These are phyloP conservation scores for Cytospora mali DNA, from an alignment of 2,329 filamentous ascomycete species.

Conservation along the genomic window DNA sequence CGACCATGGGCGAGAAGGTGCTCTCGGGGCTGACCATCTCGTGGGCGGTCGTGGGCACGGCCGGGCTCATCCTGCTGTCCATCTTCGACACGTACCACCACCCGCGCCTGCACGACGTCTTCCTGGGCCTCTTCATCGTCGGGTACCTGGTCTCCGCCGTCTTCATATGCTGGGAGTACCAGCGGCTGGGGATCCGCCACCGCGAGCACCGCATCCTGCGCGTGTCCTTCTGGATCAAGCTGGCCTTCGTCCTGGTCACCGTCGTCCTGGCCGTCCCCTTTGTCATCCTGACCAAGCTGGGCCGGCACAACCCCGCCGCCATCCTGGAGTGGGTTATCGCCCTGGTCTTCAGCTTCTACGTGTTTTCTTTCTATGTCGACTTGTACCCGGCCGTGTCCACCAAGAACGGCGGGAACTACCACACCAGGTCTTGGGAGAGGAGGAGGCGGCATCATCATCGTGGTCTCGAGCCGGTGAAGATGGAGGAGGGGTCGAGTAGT, in stretches of 20 bases:
- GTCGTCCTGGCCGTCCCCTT: slow-evolving; percentile 75
- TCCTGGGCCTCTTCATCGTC: slow-evolving; percentile 79
- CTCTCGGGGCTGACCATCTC: slow-evolving; percentile 64
- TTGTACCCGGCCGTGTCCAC: slow-evolving; percentile 76
- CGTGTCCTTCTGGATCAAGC: slow-evolving; percentile 84
- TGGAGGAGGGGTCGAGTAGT: slow-evolving; percentile 23
- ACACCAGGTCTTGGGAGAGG: slow-evolving; percentile 21
- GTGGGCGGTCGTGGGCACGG: slow-evolving; percentile 73
- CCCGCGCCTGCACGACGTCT: slow-evolving; percentile 69
- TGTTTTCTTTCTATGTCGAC: slow-evolving; percentile 85
- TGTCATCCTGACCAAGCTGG: slow-evolving; percentile 54
- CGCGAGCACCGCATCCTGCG: slow-evolving; percentile 74
- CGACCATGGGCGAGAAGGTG: slow-evolving; percentile 62
- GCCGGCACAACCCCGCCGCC: slow-evolving; percentile 67
- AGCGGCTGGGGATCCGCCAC: slow-evolving; percentile 78
- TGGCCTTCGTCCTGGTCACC: slow-evolving; percentile 81
- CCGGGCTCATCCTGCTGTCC: slow-evolving; percentile 78
- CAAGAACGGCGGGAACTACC: slow-evolving; percentile 41
- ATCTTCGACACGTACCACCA: slow-evolving; percentile 83
- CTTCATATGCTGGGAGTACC: slow-evolving; percentile 89
- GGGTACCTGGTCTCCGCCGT: slow-evolving; percentile 86
- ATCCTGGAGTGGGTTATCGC: slow-evolving; percentile 79
- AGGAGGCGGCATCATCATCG: slow-evolving; percentile 6
- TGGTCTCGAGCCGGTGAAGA: slow-evolving; percentile 12
- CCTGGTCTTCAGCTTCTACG: slow-evolving; percentile 85